phyloP scores from a whole-genome alignment of 2,329 filamentous ascomycete genomes.

The Aspergillus sp. region DNA sequence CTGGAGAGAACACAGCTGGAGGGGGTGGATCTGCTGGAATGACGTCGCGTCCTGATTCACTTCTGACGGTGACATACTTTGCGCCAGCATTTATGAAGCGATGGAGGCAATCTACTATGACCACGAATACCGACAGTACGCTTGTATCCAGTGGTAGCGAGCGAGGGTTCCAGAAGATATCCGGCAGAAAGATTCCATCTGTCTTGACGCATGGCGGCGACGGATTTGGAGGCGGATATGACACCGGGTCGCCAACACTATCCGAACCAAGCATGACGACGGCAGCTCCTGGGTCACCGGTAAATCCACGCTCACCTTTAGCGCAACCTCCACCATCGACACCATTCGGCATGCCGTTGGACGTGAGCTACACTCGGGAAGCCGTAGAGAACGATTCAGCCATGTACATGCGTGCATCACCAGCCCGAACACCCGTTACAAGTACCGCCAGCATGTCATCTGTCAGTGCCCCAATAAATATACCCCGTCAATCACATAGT shows the following conservation, averaged over 20 bases:
- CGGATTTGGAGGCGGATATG: constrained; percentile 35
- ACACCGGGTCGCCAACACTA: constrained; percentile 24
- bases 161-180: constrained; percentile 45
- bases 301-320: constrained; percentile 14
- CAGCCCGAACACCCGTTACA: constrained; percentile 37
- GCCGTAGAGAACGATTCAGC: constrained; percentile 21
- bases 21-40: constrained; percentile 21
- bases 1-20: constrained; percentile 7
- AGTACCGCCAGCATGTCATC: constrained; percentile 21
- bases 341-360: constrained; percentile 25
- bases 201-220: constrained; percentile 43
- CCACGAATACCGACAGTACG: constrained; percentile 29
- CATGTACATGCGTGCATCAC: constrained; percentile 37
- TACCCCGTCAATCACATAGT: constrained; percentile 13
- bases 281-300: constrained; percentile 19
- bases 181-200: constrained; percentile 42
- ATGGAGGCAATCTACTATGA: constrained; percentile 33
- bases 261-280: constrained; percentile 17
- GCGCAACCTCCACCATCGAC: constrained; percentile 22
- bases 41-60: constrained; percentile 32
- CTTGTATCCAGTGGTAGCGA: constrained; percentile 33
- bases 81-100: constrained; percentile 35
- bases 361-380: constrained; percentile 26
- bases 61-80: constrained; percentile 34
- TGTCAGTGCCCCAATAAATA: not conserved